Evolutionary conservation across 2,329 filamentous ascomycete species (phyloP).

Genomic region (Iodosphaeria phyllophila): DNA sequence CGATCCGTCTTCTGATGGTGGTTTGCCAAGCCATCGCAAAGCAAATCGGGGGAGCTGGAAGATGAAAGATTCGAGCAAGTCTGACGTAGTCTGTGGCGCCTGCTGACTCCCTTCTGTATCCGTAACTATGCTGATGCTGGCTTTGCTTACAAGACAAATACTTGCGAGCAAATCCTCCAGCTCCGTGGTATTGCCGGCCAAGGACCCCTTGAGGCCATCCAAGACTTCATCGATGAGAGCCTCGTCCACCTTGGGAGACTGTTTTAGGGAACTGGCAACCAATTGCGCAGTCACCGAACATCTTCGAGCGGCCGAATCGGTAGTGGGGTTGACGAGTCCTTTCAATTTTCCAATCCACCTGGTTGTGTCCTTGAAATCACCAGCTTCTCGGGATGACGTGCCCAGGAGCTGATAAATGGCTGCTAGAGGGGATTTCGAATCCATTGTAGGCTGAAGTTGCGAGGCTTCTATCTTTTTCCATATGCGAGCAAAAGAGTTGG

Average conservation of each 20-base stretch:
- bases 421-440: conserved; percentile 23
- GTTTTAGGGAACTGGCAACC: conserved; percentile 32
- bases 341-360: conserved; percentile 33
- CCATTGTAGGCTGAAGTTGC: conserved; percentile 14
- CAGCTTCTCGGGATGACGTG: conserved; percentile 25
- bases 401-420: conserved; percentile 34
- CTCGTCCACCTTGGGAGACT: conserved; percentile 19
- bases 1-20: conserved; percentile 27
- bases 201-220: conserved; percentile 34
- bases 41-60: conserved; percentile 40
- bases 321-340: conserved; percentile 14
- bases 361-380: conserved; percentile 29
- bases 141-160: conserved; percentile 34
- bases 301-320: conserved; percentile 28
- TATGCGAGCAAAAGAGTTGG: conserved; percentile 16
- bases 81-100: conserved; percentile 5
- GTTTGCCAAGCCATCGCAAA: conserved; percentile 41
- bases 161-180: conserved; percentile 41
- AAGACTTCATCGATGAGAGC: conserved; percentile 27
- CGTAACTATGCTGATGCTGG: conserved; percentile 28
- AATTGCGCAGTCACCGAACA: conserved; percentile 35
- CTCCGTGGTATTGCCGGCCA: conserved; percentile 39
- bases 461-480: conserved; percentile 19
- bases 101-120: conserved; percentile 5
- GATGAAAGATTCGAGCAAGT: conserved; percentile 34